A percentile compares a stretch with the other conserved stretches of the same genome.
These are phyloP conservation scores for Coniochaeta prunicola DNA, from an alignment of 2,329 filamentous ascomycete genomes.

Conservation along the genomic window DNA sequence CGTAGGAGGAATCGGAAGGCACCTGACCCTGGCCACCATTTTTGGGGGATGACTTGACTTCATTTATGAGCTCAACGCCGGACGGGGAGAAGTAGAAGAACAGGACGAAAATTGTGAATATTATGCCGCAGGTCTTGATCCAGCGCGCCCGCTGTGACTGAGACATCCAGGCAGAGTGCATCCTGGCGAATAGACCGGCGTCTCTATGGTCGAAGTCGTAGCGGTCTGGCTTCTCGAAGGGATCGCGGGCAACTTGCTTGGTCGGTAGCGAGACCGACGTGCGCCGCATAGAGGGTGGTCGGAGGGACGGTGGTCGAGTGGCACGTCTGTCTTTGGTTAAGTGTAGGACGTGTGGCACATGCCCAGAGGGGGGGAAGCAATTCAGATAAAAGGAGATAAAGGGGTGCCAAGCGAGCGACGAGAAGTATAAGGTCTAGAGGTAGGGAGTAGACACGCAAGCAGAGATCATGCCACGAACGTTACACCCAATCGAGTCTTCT, in stretches of 20 bases:
- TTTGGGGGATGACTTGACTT: constrained; percentile 14
- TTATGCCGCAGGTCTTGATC: constrained; percentile 56
- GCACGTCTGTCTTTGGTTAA: not conserved
- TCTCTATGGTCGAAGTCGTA: constrained; percentile 43
- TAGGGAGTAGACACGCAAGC: not conserved
- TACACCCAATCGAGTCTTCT: too few species aligned
- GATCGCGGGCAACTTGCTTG: constrained; percentile 52
- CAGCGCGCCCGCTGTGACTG: constrained; percentile 60
- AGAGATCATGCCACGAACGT: not conserved
- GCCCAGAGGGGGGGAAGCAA: not conserved
- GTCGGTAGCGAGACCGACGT: constrained; percentile 58
- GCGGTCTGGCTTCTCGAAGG: constrained; percentile 57
- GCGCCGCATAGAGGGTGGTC: constrained; percentile 47
- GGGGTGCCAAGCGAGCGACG: constrained; percentile 5
- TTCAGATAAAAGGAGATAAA: not conserved
- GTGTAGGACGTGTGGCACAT: constrained; percentile 4
- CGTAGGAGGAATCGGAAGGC: constrained; percentile 53
- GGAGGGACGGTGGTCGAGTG: not conserved
- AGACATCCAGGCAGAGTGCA: constrained; percentile 53
- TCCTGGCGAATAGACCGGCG: constrained; percentile 41
- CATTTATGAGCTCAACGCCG: constrained; percentile 46
- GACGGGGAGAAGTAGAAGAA: constrained; percentile 58
- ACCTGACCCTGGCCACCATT: constrained; percentile 36
- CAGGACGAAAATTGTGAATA: constrained; percentile 51
- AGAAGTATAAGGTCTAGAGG: not conserved